These are phyloP conservation scores for Aspergillus texensis DNA, from an alignment of 2,329 filamentous ascomycete genomes.

Conservation along the genomic window DNA sequence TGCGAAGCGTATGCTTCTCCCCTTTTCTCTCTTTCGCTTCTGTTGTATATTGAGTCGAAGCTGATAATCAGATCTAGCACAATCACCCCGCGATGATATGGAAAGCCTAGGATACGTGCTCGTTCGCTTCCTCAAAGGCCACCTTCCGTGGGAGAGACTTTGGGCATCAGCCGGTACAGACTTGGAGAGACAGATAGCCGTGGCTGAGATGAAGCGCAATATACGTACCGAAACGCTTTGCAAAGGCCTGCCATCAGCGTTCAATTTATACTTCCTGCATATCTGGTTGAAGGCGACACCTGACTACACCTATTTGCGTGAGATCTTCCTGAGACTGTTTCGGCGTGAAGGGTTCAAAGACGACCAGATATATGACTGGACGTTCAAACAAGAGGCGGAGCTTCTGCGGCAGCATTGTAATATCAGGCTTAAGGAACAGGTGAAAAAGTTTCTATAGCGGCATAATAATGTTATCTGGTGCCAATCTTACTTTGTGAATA, in stretches of 20 bases:
- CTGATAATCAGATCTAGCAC: constrained; percentile 63
- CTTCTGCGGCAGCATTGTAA: background rate
- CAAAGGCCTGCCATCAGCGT: background rate
- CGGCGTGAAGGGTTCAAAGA: background rate
- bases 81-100: constrained; percentile 99
- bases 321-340: background rate
- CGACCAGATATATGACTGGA: background rate
- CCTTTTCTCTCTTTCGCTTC: background rate
- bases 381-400: background rate
- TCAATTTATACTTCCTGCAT: background rate
- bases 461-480: no score
- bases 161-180: constrained; percentile 62
- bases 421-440: background rate
- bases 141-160: constrained; percentile 96
- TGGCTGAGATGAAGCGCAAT: background rate
- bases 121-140: constrained; percentile 99
- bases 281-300: background rate
- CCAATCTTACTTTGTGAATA: no score
- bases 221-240: background rate
- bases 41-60: background rate
- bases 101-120: constrained; percentile 98
- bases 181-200: background rate
- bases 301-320: background rate
- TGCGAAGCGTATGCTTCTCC: background rate
- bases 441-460: no score